A percentile compares a stretch with the other conserved stretches of the same genome.
Evolutionary conservation across 495 filamentous ascomycete genomes (phyloP).

Genomic region (Margaritispora aquatica): DNA sequence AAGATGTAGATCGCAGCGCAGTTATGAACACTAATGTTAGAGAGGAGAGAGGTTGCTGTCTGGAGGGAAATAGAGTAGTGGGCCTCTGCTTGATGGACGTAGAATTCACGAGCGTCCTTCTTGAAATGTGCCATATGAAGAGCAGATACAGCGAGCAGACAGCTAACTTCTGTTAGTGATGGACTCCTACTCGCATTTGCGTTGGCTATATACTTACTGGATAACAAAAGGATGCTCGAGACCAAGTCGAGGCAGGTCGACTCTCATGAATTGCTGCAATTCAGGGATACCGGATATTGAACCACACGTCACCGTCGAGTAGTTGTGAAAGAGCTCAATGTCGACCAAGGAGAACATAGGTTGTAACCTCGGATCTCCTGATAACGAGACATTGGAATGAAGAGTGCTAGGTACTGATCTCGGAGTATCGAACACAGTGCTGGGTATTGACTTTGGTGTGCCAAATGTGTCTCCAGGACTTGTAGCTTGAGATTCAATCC

Average conservation of each 20-base stretch:
- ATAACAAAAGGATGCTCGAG: constrained; percentile 46
- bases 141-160: constrained; percentile 44
- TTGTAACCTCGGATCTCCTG: neutral
- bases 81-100: constrained; percentile 40
- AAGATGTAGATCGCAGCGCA: constrained; percentile 46
- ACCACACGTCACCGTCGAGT: constrained; percentile 28
- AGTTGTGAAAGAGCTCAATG: constrained; percentile 40
- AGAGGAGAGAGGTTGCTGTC: constrained; percentile 37
- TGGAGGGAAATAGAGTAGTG: constrained; percentile 42
- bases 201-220: too few species aligned
- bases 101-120: constrained; percentile 30
- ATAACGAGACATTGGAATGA: neutral
- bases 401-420: constrained; percentile 48
- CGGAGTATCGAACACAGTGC: neutral
- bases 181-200: too few species aligned
- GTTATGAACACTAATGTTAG: constrained; percentile 37
- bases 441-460: neutral
- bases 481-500: neutral
- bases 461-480: neutral
- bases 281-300: constrained; percentile 30
- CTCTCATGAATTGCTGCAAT: constrained; percentile 31
- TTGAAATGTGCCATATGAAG: constrained; percentile 38
- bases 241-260: constrained; percentile 32
- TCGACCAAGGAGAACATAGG: neutral
- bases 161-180: too few species aligned